phyloP scores from a whole-genome alignment of 352 stramenopile species.

The Elongisporangium anandrum region DNA sequence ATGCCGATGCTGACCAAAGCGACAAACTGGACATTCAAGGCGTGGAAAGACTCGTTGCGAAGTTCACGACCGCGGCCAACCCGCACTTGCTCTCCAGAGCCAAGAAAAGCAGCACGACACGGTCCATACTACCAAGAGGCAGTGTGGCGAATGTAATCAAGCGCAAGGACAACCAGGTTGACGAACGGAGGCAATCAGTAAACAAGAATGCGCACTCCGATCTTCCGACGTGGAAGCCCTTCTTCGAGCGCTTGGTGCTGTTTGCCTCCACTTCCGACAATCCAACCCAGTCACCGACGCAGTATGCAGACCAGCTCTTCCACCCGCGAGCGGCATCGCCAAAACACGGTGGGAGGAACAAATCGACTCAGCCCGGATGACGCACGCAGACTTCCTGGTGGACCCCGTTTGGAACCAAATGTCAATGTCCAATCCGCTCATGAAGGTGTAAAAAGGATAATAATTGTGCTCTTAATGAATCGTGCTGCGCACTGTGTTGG shows the following conservation, averaged over 20 bases:
- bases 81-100: not conserved
- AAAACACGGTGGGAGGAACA: too few relatives aligned
- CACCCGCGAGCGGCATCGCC: not conserved
- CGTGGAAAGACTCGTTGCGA: not conserved
- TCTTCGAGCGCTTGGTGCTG: not conserved
- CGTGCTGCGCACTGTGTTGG: too few relatives aligned
- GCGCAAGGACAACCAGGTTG: not conserved
- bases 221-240: not conserved
- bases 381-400: too few relatives aligned
- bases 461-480: too few relatives aligned
- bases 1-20: not conserved
- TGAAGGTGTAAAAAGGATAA: too few relatives aligned
- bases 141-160: not conserved
- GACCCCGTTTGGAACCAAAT: too few relatives aligned
- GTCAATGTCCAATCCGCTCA: too few relatives aligned
- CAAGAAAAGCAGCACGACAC: not conserved
- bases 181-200: not conserved
- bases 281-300: conserved; percentile 15
- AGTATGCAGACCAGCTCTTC: conserved; percentile 23
- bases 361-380: too few relatives aligned
- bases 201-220: not conserved
- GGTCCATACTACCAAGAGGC: not conserved
- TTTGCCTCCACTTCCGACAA: not conserved
- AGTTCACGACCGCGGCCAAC: not conserved
- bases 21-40: not conserved